A percentile compares a stretch with the other conserved stretches of the same genome.
phyloP scores from a whole-genome alignment of 106 monocot species.

The Cymbidium sinense region DNA sequence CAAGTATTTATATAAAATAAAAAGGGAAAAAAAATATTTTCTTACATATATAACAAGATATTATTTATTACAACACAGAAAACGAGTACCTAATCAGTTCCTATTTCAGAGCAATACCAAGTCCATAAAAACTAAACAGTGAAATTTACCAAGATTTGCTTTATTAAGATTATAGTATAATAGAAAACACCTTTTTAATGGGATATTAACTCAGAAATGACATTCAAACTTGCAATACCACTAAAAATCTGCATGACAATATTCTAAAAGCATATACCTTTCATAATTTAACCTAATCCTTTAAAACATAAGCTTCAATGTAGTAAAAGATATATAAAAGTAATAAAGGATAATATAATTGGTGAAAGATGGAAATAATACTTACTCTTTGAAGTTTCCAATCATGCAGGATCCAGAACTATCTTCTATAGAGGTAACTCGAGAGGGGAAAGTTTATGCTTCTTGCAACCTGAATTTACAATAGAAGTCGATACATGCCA shows the following conservation, averaged over 20 bases:
- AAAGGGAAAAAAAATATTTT: too few species aligned
- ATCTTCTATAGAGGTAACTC: conserved; percentile 80
- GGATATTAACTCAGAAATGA: background rate
- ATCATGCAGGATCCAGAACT: conserved; percentile 6
- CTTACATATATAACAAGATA: background rate
- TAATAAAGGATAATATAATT: background rate
- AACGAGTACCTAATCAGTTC: background rate
- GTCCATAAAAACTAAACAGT: background rate
- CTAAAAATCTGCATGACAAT: background rate
- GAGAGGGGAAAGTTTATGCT: conserved; percentile 80
- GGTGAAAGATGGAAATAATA: background rate
- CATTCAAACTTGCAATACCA: background rate
- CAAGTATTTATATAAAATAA: too few species aligned
- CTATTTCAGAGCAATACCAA: background rate
- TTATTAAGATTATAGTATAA: background rate
- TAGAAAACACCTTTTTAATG: background rate
- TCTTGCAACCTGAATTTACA: conserved; percentile 63
- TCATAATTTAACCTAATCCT: background rate
- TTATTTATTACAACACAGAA: background rate
- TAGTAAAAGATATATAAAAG: background rate
- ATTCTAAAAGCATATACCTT: background rate
- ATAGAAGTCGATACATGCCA: conserved; percentile 5
- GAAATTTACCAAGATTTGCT: background rate
- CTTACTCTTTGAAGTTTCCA: background rate
- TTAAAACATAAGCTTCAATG: background rate